Evolutionary conservation across 2,329 filamentous ascomycete species (phyloP), one percentile per base, ranked within the genome.

Genomic region (Cladophialophora psammophila): DNA sequence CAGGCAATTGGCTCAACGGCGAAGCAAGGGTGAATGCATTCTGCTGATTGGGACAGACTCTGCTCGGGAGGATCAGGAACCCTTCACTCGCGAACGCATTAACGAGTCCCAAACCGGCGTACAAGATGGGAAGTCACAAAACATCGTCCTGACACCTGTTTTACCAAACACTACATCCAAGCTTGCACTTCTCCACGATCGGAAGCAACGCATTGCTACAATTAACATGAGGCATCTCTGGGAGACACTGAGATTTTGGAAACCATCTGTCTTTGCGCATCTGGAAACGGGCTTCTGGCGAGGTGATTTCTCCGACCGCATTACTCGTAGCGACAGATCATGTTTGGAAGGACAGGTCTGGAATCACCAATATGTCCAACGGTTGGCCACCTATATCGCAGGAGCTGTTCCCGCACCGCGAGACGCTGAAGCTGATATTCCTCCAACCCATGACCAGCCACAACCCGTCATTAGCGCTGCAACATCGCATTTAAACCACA

Each of bases 41-140:
- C 85, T 94, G 63, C 84, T 97, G 18, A 80, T 98, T 36, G 95
- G 94, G n/a, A 93, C 91, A 5, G 90, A 90, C 9, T 84, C 88
- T 31, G 84, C 83, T 0, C 83, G 84, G 18, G 82, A 85, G 15
- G 77, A 85, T 58, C 82, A 86, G 12, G 77, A 82, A 26, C 75
- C 78, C 4, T 78, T 80, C 64, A 75, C 80, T 54, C 62, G 80
- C 5, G 80, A 80, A 2, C 78, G 78, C 69, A 76, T 85, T n/a
- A 78, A 80, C 12, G 73, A 79, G 36, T 75, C 85, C 34, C 84
- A 86, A 65, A 79, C 76, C 58, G 77, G 80, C 9, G 75, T 77
- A 31, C 77, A 82, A 42, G 80, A 82, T 55, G 77, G 80, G 18
- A 80, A 83, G 36, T 85, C 84, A 52, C 81, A 85, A 60, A 85